Base-by-base conservation (phyloP, 1,139 yeast species). In the Candida dubliniensis region DNA sequence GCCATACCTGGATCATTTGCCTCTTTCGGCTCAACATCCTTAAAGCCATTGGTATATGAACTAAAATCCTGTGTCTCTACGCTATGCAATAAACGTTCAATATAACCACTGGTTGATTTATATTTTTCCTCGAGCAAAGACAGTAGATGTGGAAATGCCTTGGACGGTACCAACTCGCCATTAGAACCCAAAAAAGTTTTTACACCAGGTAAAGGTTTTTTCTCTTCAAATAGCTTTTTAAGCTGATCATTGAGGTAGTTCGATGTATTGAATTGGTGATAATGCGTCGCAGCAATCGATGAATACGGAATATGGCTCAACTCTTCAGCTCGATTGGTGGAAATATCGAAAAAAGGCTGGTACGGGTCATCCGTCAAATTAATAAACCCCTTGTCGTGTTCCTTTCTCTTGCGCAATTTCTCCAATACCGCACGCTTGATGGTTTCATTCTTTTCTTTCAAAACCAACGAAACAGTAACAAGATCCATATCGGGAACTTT, bases 401-500 rank as follows among this genome's bases (percentile, higher is more conserved):
- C 81, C 47, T 79, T 80, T 45, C 98, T 75, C 50, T 84, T 82
- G 42, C 82, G 81, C 61, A 93, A 74, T 61, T 88, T 87, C 54
- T 88, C 96, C 53, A 83, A 79, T 40, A 93, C 96, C 10, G 89
- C 95, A 45, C 83, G 78, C 52, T 82, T 82, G 51, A 91, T 84
- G 13, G 90, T 85, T 45, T 77, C 82, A 52, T 89, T 86, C 66
- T 90, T 89, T 50, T 84, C 95, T 44, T 79, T 74, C 47, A 87
- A 69, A 23, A 89, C 83, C 43, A 81, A 77, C 42, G 88, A 88
- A 23, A 91, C 91, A 5, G 96, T 87, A 32, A 87, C 83, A 53
- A 91, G 74, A 43, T 89, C 96, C 78, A 91, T 78, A 64, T 91
- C 97, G 10, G 98, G 97, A 54, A 91, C 87, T 67, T 90, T 88